These are phyloP conservation scores for Trichosporon coremiiforme DNA, from an alignment of 1,284 basidiomycete species.

Conservation along the genomic window DNA sequence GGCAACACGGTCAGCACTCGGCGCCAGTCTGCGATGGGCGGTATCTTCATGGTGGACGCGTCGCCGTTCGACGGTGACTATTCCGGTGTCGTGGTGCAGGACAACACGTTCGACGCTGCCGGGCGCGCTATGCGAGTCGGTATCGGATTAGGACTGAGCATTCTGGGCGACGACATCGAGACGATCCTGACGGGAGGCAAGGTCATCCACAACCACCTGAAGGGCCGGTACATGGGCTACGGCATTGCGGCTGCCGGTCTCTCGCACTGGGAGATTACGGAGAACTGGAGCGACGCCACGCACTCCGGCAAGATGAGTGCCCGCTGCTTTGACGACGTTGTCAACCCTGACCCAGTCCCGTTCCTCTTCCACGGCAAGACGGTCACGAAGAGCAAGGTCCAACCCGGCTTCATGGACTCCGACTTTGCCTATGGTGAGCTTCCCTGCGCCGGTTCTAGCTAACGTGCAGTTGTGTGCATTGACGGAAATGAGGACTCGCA, in stretches of 20 bases:
- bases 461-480: conserved; percentile 45
- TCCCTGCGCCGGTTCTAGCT: not conserved
- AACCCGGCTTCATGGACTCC: conserved; percentile 52
- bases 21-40: conserved; percentile 53
- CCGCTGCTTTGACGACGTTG: conserved; percentile 53
- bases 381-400: conserved; percentile 45
- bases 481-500: conserved; percentile 27
- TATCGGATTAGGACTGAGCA: conserved; percentile 57
- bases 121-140: conserved; percentile 57
- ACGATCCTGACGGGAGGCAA: conserved; percentile 50
- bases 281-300: conserved; percentile 53
- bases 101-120: conserved; percentile 55
- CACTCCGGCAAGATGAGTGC: conserved; percentile 49
- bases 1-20: conserved; percentile 53
- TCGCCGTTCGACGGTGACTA: conserved; percentile 57
- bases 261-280: conserved; percentile 51
- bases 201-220: conserved; percentile 48
- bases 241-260: conserved; percentile 56
- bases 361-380: conserved; percentile 47
- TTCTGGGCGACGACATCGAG: conserved; percentile 57
- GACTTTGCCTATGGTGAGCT: conserved; percentile 54
- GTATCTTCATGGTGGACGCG: conserved; percentile 58
- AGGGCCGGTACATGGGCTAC: conserved; percentile 55
- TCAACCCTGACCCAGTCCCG: conserved; percentile 52
- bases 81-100: conserved; percentile 50